Evolutionary conservation across 768 basidiomycete genomes (phyloP), one percentile per base, ranked within the genome.

Genomic region (Melanogaster broomeanus): DNA sequence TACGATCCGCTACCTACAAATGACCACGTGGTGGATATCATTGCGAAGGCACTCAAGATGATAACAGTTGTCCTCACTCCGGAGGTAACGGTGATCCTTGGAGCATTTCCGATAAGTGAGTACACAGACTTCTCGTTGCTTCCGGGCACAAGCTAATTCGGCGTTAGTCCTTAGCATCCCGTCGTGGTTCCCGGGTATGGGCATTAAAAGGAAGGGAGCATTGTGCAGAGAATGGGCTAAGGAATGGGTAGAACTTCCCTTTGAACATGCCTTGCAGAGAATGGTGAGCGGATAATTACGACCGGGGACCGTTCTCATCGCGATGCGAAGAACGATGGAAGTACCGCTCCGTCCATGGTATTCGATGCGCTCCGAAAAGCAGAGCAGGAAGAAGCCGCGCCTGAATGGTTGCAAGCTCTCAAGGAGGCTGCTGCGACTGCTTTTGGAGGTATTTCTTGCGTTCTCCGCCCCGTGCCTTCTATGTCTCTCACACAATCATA

Each of bases 181-280:
- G 2, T 52, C 53, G 35, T 64, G 63, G 57, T 46, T 60, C 27
- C 57, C 55, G 5, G 55, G 52, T 15, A 61, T 56, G 57, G 15
- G n/a, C 4, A 45, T 63, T 30, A 63, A 62, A 37, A 45, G 18
- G 30, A 52, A 47, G 13, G 55, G 53, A 7, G 48, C 45, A 2
- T 18, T 47, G 10, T 40, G 37, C 25, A 59, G 44, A 38, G 12
- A 46, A 16, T 52, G 50, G 53, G 33, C 22, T 9, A 51, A 19
- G 19, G 49, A 54, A 6, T 63, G 50, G 59, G 37, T 31, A 60
- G 62, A 62, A 43, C 46, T 44, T 31, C 69, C 72, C 5, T 70
- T 66, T 38, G 51, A 60, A 8, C 60, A 59, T 33, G 63, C 65
- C 15, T 58, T 69, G 57, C 42, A 42, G 37, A 50, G 58, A 38